Conservation (phyloP, 2,329 filamentous ascomycete genomes). For the Amauroascus verrucosus region DNA sequence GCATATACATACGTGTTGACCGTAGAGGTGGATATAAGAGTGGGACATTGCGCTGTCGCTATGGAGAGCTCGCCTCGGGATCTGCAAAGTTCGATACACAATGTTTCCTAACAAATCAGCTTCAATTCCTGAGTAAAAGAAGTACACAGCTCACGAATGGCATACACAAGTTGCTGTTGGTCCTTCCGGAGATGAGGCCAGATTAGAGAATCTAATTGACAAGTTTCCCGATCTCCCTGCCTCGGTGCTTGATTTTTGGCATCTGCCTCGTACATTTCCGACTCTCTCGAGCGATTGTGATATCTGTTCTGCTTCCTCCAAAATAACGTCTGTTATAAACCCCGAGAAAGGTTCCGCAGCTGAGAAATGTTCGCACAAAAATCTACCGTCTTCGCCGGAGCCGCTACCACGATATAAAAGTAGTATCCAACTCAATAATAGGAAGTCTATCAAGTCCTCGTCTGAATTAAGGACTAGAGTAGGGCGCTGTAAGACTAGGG, state of each 20-base stretch:
- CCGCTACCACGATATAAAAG: slow-evolving; percentile 14
- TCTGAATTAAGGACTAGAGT: background rate
- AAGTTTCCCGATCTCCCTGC: background rate
- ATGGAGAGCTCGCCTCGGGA: background rate
- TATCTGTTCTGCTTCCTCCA: slow-evolving; percentile 6
- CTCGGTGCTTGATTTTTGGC: background rate
- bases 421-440: slow-evolving; percentile 14
- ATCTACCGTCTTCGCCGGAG: slow-evolving; percentile 12
- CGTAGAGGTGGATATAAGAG: background rate
- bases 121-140: background rate
- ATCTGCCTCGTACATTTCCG: background rate
- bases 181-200: background rate
- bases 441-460: slow-evolving; percentile 9
- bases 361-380: slow-evolving; percentile 6
- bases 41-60: background rate
- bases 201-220: background rate
- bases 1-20: background rate
- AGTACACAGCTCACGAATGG: background rate
- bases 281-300: slow-evolving; percentile 5
- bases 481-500: background rate
- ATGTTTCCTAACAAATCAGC: slow-evolving; percentile 2
- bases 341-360: background rate
- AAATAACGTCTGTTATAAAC: slow-evolving; percentile 7
- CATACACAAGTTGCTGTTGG: background rate
- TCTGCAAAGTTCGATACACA: background rate